These are phyloP conservation scores for Flaveria trinervia DNA, from an alignment of 129 eudicot genomes.

Conservation along the genomic window DNA sequence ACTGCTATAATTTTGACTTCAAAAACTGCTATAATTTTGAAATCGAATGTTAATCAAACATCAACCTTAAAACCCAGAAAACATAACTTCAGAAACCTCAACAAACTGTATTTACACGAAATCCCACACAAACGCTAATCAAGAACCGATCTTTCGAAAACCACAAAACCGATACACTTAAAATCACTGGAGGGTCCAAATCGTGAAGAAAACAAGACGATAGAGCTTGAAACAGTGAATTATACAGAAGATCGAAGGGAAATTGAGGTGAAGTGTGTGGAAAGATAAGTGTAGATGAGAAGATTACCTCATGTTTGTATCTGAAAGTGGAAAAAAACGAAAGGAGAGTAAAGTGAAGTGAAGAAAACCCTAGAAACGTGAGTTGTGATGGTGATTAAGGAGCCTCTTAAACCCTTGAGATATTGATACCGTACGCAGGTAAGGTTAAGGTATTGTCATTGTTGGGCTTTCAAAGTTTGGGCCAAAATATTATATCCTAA, in stretches of 20 bases:
- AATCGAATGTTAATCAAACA: not conserved
- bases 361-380: conserved; percentile 15
- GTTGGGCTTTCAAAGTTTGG: too few species aligned
- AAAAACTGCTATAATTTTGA: not conserved
- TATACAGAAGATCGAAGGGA: conserved; percentile 1
- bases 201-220: not conserved
- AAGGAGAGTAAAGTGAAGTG: not conserved
- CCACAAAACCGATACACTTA: not conserved
- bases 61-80: not conserved
- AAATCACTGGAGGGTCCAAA: not conserved
- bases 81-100: not conserved
- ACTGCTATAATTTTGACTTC: not conserved
- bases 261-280: not conserved
- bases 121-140: not conserved
- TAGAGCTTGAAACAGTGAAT: not conserved
- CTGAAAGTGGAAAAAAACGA: not conserved
- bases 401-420: conserved; percentile 10
- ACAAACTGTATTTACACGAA: not conserved
- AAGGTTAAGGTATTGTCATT: too few species aligned
- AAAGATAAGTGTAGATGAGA: not conserved
- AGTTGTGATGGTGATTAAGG: not conserved
- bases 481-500: too few species aligned
- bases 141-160: not conserved
- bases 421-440: not conserved
- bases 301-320: conserved; percentile 5